Percentiles rank a stretch among this genome's conserved stretches.
phyloP scores from a whole-genome alignment of 768 basidiomycete species.

The Scleroderma bovista region DNA sequence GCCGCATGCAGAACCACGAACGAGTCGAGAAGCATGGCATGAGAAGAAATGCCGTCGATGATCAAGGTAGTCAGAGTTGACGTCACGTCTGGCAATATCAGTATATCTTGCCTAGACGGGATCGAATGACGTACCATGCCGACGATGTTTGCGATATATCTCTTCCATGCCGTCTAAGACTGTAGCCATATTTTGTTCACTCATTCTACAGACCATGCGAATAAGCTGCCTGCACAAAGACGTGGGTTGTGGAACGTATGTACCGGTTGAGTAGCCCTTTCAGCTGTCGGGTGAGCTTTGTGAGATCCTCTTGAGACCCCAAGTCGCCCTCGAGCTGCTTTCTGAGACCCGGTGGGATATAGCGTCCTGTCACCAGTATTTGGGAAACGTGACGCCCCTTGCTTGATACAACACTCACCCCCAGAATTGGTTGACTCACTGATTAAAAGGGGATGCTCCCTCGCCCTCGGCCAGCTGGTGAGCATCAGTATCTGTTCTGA shows the following conservation, averaged over 20 bases:
- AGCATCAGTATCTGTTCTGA: neutral
- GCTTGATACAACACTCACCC: conserved; percentile 9
- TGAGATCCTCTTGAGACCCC: conserved; percentile 31
- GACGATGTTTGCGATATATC: conserved; percentile 66
- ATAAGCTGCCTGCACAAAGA: neutral
- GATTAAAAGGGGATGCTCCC: conserved; percentile 1
- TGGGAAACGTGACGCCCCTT: neutral
- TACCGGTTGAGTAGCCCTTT: conserved; percentile 89
- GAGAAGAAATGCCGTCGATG: conserved; percentile 72
- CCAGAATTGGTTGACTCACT: neutral
- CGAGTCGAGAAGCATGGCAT: conserved; percentile 78
- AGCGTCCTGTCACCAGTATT: conserved; percentile 36
- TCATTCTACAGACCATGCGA: conserved; percentile 53
- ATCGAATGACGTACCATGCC: conserved; percentile 55
- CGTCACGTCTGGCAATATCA: conserved; percentile 60
- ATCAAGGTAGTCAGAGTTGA: conserved; percentile 71
- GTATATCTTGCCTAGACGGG: conserved; percentile 3
- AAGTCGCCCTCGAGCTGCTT: conserved; percentile 37
- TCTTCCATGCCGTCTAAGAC: conserved; percentile 73
- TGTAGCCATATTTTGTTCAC: conserved; percentile 79
- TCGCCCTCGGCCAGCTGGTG: neutral
- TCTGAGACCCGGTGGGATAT: conserved; percentile 81
- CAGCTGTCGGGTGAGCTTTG: conserved; percentile 66
- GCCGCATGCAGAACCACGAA: conserved; percentile 87
- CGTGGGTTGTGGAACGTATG: conserved; percentile 5